Evolutionary conservation across 2,329 filamentous ascomycete species (phyloP), one percentile per base, ranked within the genome.

Genomic region (Chaetomiaceae sp.): DNA sequence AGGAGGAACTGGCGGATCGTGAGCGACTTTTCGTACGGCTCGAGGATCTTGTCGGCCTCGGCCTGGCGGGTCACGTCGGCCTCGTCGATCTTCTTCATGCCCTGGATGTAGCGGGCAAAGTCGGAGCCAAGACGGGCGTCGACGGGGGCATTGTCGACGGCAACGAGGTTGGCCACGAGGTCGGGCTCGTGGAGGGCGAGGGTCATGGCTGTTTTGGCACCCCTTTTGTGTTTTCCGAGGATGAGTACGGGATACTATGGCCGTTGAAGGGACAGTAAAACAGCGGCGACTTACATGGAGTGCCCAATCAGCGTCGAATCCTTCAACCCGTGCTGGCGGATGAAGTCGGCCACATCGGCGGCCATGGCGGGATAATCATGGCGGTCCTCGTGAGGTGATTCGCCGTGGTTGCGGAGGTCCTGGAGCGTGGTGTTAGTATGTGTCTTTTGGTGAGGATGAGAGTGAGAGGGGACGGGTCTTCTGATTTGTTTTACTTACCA

Each of bases 391-490:
- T 96, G 91, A 1, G 89, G 87, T 1, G 89, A 95, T 34, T 95
- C 86, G 62, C 92, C 92, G 72, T 97, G 92, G 65, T 97, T 97
- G 60, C 92, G 82, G 16, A 96, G 79, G 67, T 97, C 92, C 86
- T 90, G 45, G 25, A 5, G 7, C 33, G 7, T 12, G 19, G 34
- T 43, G 54, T 58, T 49, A 50, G 31, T 35, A 34, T 27, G 30
- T 10, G 30, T 27, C 25, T 7, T 33, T 12, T 33, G 10, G 14
- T 7, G 56, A 45, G n/a, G 5, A 7, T 20, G 35, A 3, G 3
- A 27, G 3, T n/a, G 43, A 58, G 40, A 9, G 4, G 30, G 25
- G 23, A 31, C n/a, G n/a, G n/a, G n/a, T n/a, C n/a, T n/a, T n/a
- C n/a, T n/a, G n/a, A n/a, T n/a, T n/a, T n/a, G n/a, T n/a, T n/a